Percentiles rank a stretch among this genome's conserved stretches.
These are phyloP conservation scores for Pseudofabraea citricarpa DNA, from an alignment of 2,329 filamentous ascomycete genomes.

Conservation along the genomic window DNA sequence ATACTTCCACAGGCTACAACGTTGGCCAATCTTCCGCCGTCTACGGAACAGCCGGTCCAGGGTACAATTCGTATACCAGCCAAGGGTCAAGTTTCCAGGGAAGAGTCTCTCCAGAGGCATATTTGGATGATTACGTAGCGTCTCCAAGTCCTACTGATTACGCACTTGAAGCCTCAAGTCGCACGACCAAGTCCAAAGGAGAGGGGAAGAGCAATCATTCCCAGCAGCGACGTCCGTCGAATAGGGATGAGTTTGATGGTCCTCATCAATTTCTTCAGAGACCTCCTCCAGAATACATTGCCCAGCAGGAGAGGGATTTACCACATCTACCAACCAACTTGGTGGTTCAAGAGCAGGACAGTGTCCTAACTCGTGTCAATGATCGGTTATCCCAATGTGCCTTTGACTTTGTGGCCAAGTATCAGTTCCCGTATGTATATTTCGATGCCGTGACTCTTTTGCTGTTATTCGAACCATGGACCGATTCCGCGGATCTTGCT, in stretches of 20 bases:
- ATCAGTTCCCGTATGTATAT: constrained; percentile 63
- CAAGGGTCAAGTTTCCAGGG: constrained; percentile 25
- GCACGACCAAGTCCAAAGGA: constrained; percentile 39
- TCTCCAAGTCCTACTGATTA: constrained; percentile 59
- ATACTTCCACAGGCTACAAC: constrained; percentile 24
- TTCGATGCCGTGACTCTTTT: constrained; percentile 43
- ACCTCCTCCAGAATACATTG: constrained; percentile 65
- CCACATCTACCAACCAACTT: constrained; percentile 80
- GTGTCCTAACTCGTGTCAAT: constrained; percentile 74
- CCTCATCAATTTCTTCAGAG: constrained; percentile 77
- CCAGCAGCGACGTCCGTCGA: constrained; percentile 66
- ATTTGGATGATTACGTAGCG: constrained; percentile 37
- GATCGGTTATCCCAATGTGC: constrained; percentile 80
- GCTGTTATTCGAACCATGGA: constrained; percentile 1
- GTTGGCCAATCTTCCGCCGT: constrained; percentile 18
- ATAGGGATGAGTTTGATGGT: constrained; percentile 85
- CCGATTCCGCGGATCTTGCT: too few relatives aligned
- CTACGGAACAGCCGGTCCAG: constrained; percentile 25
- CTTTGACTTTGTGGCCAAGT: constrained; percentile 86
- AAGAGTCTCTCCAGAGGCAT: constrained; percentile 26
- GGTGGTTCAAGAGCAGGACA: constrained; percentile 78
- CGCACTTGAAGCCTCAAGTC: constrained; percentile 46
- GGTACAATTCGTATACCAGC: constrained; percentile 23
- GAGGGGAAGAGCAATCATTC: constrained; percentile 40
- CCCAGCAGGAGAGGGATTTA: constrained; percentile 73